Evolutionary conservation across 1,284 basidiomycete species (phyloP).

Genomic region (Caloboletus firmus): DNA sequence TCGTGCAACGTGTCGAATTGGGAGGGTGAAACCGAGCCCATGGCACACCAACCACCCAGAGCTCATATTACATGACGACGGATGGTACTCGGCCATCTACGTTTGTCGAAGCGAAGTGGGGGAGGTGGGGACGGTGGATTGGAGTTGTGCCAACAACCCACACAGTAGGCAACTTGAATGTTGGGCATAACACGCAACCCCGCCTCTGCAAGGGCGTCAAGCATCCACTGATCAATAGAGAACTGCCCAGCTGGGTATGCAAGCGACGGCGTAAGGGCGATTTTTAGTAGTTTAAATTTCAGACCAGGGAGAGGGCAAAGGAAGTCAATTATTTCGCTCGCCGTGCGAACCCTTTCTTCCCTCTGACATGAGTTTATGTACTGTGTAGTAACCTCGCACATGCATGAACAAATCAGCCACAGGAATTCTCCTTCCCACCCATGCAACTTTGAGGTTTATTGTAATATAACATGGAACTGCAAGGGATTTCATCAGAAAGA

Average conservation of each 20-base stretch:
- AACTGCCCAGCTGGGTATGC: no score
- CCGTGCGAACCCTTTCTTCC: neutral
- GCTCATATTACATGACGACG: neutral
- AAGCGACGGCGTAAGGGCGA: neutral
- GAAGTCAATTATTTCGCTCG: neutral
- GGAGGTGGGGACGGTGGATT: no score
- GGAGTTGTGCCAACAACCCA: neutral
- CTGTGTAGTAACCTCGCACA: neutral
- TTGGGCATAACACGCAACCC: no score
- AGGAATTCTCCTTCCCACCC: neutral
- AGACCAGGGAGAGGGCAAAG: neutral
- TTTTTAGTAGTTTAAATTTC: neutral
- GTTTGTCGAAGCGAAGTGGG: neutral
- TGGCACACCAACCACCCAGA: neutral
- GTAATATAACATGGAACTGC: slow-evolving; percentile 2
- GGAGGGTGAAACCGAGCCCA: neutral
- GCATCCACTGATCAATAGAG: neutral
- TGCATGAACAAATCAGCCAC: neutral
- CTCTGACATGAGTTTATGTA: neutral
- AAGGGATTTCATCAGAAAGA: neutral
- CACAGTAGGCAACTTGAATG: neutral
- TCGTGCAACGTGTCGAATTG: neutral
- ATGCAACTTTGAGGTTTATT: neutral
- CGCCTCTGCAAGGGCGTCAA: no score
- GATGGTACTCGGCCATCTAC: neutral